Evolutionary conservation across 768 basidiomycete genomes (phyloP).

Genomic region (Mrakia frigida): DNA sequence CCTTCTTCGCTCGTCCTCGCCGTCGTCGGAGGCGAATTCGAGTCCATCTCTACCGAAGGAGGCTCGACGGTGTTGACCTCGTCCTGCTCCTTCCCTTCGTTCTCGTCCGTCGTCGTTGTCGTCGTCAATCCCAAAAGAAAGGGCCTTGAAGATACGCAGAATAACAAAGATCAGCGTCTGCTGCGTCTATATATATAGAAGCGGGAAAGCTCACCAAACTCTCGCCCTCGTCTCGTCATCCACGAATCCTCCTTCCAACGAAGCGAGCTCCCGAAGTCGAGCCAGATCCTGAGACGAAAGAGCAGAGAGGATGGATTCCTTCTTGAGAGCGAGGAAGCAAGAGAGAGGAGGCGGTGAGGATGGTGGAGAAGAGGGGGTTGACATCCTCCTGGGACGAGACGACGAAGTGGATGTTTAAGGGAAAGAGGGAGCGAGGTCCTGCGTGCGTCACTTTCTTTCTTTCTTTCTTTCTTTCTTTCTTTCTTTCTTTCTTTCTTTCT

Average conservation of each 20-base stretch:
- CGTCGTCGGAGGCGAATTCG: no score
- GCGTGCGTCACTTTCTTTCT: no score
- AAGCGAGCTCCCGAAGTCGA: conserved; percentile 38
- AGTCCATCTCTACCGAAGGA: background rate
- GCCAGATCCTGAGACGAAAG: conserved; percentile 36
- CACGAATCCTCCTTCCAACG: conserved; percentile 43
- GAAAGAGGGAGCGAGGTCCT: no score
- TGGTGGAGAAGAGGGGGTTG: background rate
- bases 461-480: no score
- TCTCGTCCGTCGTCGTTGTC: background rate
- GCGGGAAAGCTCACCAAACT: conserved; percentile 40
- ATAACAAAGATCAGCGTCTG: background rate
- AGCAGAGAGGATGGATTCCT: conserved; percentile 37
- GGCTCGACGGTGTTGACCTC: background rate
- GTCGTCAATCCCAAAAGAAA: background rate
- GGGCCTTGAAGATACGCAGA: background rate
- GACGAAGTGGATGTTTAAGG: no score
- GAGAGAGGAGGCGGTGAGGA: background rate
- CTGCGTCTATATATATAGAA: background rate
- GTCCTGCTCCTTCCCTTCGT: background rate
- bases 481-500: no score
- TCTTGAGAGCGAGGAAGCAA: background rate
- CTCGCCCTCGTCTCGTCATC: conserved; percentile 38
- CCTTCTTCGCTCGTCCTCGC: background rate
- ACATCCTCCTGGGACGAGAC: no score